Evolutionary conservation across 352 stramenopile species (phyloP).

Genomic region (Phytophthora sojae): DNA sequence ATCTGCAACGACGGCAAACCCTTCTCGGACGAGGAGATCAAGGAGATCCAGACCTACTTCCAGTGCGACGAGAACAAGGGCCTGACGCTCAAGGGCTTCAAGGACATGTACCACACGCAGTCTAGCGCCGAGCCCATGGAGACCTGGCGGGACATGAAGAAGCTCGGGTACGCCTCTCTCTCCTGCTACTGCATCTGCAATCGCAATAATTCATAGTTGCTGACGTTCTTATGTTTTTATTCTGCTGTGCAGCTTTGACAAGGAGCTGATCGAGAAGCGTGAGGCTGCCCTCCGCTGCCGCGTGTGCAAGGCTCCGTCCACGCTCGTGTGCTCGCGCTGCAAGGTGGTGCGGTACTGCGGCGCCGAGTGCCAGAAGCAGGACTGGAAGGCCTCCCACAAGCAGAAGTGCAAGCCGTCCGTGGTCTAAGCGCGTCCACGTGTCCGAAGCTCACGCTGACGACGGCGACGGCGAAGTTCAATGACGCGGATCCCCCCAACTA

Average conservation of each 20-base stretch:
- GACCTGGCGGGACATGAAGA: slow-evolving; percentile 91
- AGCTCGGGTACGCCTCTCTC: slow-evolving; percentile 70
- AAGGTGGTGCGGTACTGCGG: slow-evolving; percentile 89
- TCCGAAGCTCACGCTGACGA: slow-evolving; percentile 34
- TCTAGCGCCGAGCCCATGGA: slow-evolving; percentile 89
- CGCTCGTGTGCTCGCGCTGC: slow-evolving; percentile 88
- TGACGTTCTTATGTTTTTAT: slow-evolving; percentile 16
- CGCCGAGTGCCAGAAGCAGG: slow-evolving; percentile 89
- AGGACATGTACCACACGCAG: slow-evolving; percentile 93
- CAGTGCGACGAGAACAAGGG: slow-evolving; percentile 92
- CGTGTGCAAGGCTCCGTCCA: slow-evolving; percentile 82
- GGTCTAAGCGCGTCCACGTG: slow-evolving; percentile 33
- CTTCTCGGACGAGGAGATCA: slow-evolving; percentile 91
- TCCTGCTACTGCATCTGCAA: background rate
- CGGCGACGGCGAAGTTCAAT: slow-evolving; percentile 22
- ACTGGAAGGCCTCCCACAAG: slow-evolving; percentile 90
- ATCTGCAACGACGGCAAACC: slow-evolving; percentile 89
- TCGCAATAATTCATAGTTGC: background rate
- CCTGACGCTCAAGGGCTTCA: slow-evolving; percentile 89
- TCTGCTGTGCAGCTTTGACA: slow-evolving; percentile 55
- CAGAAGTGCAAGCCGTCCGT: slow-evolving; percentile 78
- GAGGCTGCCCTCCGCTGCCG: slow-evolving; percentile 78
- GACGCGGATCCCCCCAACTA: slow-evolving; percentile 11
- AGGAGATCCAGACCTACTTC: slow-evolving; percentile 93
- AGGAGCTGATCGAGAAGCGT: slow-evolving; percentile 79